phyloP scores from a whole-genome alignment of 192 early-diverging fungal genomes.

The Coemansia sp. region DNA sequence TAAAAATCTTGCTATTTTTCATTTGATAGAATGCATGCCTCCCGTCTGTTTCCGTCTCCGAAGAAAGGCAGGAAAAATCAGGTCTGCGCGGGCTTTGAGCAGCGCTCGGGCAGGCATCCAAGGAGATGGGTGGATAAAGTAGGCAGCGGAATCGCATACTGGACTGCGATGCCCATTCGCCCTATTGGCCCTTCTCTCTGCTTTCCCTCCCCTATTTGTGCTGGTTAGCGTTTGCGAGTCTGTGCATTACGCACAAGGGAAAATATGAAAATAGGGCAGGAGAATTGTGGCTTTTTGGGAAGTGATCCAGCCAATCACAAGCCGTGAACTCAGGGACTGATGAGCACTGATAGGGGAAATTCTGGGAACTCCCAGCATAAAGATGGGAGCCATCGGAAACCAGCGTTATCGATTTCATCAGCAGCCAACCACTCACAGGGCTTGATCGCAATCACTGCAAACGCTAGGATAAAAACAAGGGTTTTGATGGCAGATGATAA shows the following conservation, averaged over 20 bases:
- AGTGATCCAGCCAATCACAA: slow-evolving; percentile 7
- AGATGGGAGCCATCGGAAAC: slow-evolving; percentile 3
- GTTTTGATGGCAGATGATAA: not conserved
- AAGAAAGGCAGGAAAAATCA: not conserved
- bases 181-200: not conserved
- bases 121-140: not conserved
- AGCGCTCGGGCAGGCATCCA: too few species aligned
- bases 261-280: not conserved
- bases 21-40: not conserved
- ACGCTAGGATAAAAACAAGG: not conserved
- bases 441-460: not conserved
- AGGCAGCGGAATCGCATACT: not conserved
- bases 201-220: not conserved
- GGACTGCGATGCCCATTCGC: not conserved
- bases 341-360: slow-evolving; percentile 5
- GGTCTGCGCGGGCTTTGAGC: too few species aligned
- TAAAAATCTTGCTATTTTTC: too few species aligned
- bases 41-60: not conserved
- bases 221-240: not conserved
- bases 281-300: not conserved
- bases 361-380: not conserved
- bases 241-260: not conserved
- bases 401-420: slow-evolving; percentile 1
- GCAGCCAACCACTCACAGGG: not conserved
- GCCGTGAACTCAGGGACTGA: not conserved